These are phyloP conservation scores for Chrysoporthe cubensis DNA, from an alignment of 2,329 filamentous ascomycete genomes.

Conservation along the genomic window DNA sequence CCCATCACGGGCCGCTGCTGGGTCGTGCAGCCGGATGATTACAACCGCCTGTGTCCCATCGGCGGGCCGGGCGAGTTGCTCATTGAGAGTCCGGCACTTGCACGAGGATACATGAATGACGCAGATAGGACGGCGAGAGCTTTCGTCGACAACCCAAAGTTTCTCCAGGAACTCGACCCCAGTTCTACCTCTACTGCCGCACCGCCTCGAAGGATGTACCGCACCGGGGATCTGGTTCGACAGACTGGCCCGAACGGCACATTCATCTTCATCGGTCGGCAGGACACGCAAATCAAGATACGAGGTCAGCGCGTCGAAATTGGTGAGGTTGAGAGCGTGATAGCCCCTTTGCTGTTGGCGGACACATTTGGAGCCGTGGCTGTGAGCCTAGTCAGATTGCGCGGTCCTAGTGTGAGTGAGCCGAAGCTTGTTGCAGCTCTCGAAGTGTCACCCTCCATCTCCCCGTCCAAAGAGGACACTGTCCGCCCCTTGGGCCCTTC, in stretches of 20 bases:
- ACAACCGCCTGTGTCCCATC: conserved; percentile 27
- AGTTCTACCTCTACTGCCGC: too few species aligned
- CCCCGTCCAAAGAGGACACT: background rate
- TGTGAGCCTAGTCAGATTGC: background rate
- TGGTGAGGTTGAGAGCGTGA: conserved; percentile 28
- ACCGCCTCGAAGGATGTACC: conserved; percentile 41
- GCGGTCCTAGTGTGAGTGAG: background rate
- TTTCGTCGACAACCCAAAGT: background rate
- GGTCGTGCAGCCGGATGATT: conserved; percentile 36
- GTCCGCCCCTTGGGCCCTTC: background rate
- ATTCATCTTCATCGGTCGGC: conserved; percentile 39
- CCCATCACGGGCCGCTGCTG: conserved; percentile 31
- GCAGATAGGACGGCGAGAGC: conserved; percentile 10
- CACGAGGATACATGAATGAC: conserved; percentile 52
- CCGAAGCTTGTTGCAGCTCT: background rate
- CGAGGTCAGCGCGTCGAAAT: conserved; percentile 55
- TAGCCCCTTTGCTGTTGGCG: background rate
- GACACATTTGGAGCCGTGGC: background rate
- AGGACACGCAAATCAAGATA: conserved; percentile 58
- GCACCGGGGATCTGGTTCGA: conserved; percentile 46
- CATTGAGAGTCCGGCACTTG: conserved; percentile 34
- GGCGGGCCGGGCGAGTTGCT: conserved; percentile 31
- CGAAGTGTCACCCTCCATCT: background rate
- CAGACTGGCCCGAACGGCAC: conserved; percentile 39
- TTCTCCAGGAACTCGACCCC: background rate